These are phyloP conservation scores for Yamadazyma blattariae DNA, from an alignment of 1,139 yeast species.

Conservation along the genomic window DNA sequence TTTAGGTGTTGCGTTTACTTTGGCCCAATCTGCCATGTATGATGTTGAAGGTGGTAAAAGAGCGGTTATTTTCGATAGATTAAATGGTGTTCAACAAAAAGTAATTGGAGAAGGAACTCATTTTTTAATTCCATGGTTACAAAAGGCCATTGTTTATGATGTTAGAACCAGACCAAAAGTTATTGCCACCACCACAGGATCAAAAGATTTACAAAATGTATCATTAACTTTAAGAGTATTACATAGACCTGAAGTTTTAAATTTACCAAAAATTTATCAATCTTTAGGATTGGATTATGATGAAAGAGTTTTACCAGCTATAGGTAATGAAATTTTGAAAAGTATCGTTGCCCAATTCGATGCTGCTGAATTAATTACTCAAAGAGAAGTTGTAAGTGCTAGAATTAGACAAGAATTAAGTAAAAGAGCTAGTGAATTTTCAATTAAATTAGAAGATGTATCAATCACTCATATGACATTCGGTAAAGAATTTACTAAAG, in stretches of 20 bases:
- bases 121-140: conserved; percentile 94
- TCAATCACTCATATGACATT: conserved; percentile 98
- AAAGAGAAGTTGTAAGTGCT: conserved; percentile 91
- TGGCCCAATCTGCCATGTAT: conserved; percentile 73
- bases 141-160: conserved; percentile 83
- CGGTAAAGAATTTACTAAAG: conserved; percentile 95
- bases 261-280: conserved; percentile 85
- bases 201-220: conserved; percentile 95
- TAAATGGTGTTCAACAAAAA: conserved; percentile 79
- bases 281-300: conserved; percentile 92
- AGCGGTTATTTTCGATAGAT: conserved; percentile 92
- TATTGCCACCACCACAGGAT: conserved; percentile 93
- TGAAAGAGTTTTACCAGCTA: conserved; percentile 94
- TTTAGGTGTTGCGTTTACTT: conserved; percentile 61
- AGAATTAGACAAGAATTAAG: conserved; percentile 86
- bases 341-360: conserved; percentile 97
- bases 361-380: conserved; percentile 96
- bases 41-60: conserved; percentile 96
- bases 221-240: conserved; percentile 88
- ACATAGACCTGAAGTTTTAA: conserved; percentile 87
- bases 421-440: conserved; percentile 82
- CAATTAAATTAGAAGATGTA: conserved; percentile 91
- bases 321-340: conserved; percentile 93
- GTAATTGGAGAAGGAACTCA: conserved; percentile 98
- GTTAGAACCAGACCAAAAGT: conserved; percentile 91